Conservation (phyloP, 352 stramenopile species). For the Phytophthora pinifolia region DNA sequence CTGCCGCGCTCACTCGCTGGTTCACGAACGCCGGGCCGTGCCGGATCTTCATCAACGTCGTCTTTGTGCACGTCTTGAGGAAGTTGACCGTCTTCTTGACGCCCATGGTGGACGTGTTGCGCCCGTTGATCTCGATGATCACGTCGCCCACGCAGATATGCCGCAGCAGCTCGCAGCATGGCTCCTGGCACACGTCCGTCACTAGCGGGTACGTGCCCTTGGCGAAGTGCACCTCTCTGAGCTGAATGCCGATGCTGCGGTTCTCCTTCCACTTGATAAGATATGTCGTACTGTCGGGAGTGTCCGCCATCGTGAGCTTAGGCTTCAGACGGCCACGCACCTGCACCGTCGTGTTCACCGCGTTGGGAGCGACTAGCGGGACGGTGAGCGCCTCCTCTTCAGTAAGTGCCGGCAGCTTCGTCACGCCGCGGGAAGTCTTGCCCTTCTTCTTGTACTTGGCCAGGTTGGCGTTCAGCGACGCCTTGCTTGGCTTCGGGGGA, state of each 20-base stretch:
- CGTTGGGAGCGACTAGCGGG: constrained; percentile 73
- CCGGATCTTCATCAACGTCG: constrained; percentile 83
- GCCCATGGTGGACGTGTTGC: constrained; percentile 86
- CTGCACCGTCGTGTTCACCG: constrained; percentile 84
- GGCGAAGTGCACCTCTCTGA: constrained; percentile 76
- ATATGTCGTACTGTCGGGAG: constrained; percentile 81
- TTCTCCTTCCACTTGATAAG: constrained; percentile 90
- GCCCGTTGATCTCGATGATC: constrained; percentile 89
- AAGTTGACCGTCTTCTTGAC: constrained; percentile 91
- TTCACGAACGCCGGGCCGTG: constrained; percentile 73
- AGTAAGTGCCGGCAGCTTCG: constrained; percentile 62
- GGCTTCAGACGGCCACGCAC: constrained; percentile 77
- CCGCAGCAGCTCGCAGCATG: constrained; percentile 80
- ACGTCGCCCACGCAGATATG: constrained; percentile 85
- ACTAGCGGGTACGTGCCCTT: constrained; percentile 84
- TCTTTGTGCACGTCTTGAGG: constrained; percentile 85
- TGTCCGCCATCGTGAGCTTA: constrained; percentile 76
- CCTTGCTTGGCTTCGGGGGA: constrained; percentile 35
- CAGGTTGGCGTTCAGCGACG: constrained; percentile 57
- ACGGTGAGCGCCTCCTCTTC: constrained; percentile 72
- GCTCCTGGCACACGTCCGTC: constrained; percentile 79
- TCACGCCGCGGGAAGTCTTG: constrained; percentile 60
- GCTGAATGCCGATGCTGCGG: constrained; percentile 80
- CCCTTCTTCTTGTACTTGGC: constrained; percentile 79
- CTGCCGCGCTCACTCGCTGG: constrained; percentile 73